These are phyloP conservation scores for Allantophomopsis cytisporea DNA, from an alignment of 2,329 filamentous ascomycete species.

Conservation along the genomic window DNA sequence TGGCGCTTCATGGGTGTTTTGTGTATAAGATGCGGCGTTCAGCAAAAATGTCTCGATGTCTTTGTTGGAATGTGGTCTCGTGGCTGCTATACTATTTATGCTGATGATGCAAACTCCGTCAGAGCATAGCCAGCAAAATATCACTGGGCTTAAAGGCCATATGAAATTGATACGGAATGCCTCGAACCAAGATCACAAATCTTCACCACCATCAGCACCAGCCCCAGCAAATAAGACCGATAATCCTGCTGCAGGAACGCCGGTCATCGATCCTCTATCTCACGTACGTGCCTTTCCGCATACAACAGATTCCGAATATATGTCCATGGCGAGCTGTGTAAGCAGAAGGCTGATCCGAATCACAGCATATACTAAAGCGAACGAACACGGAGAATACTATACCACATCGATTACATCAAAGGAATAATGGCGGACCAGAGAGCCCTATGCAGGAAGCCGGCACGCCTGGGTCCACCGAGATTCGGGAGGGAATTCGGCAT, in stretches of 20 bases:
- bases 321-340: neutral
- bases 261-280: slow-evolving; percentile 52
- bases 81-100: slow-evolving; percentile 7
- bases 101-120: slow-evolving; percentile 7
- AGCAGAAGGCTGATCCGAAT: slow-evolving; percentile 7
- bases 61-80: slow-evolving; percentile 1
- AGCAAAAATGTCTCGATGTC: slow-evolving; percentile 4
- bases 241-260: slow-evolving; percentile 4
- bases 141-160: slow-evolving; percentile 12
- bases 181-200: slow-evolving; percentile 11
- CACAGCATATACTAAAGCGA: slow-evolving; percentile 45
- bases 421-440: slow-evolving; percentile 36
- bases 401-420: slow-evolving; percentile 34
- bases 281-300: slow-evolving; percentile 34
- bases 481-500: slow-evolving; percentile 23
- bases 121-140: slow-evolving; percentile 12
- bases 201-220: neutral
- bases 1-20: slow-evolving; percentile 1
- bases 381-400: slow-evolving; percentile 50
- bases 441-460: slow-evolving; percentile 27
- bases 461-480: slow-evolving; percentile 8
- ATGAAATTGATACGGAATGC: slow-evolving; percentile 12
- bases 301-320: slow-evolving; percentile 15
- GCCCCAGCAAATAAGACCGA: neutral
- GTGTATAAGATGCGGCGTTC: neutral